A percentile compares a stretch with the other conserved stretches of the same genome.
Evolutionary conservation across 1,284 basidiomycete genomes (phyloP).

Genomic region (Malassezia restricta): DNA sequence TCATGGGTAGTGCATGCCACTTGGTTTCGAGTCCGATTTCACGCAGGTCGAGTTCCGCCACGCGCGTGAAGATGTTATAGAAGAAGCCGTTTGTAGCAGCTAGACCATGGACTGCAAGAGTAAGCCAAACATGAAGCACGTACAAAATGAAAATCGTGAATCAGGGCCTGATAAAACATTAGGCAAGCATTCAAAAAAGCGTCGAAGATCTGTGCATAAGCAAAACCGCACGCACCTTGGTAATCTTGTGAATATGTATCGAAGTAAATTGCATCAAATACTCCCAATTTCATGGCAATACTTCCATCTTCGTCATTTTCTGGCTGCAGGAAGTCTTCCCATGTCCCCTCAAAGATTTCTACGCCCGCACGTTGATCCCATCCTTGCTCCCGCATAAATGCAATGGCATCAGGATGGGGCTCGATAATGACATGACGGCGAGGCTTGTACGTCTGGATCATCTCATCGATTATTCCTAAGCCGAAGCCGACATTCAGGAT

Average conservation of each 20-base stretch:
- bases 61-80: conserved; percentile 79
- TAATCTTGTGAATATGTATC: conserved; percentile 91
- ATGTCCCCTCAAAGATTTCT: conserved; percentile 31
- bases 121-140: background rate
- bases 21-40: conserved; percentile 62
- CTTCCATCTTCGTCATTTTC: conserved; percentile 65
- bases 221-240: conserved; percentile 48
- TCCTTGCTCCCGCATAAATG: conserved; percentile 56
- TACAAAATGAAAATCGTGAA: conserved; percentile 64
- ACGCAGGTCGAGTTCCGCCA: conserved; percentile 72
- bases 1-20: conserved; percentile 58
- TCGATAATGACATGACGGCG: conserved; percentile 80
- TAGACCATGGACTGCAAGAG: conserved; percentile 62
- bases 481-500: conserved; percentile 89
- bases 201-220: conserved; percentile 53
- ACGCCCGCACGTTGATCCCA: conserved; percentile 31
- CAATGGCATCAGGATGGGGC: conserved; percentile 79
- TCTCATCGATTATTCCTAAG: conserved; percentile 76
- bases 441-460: conserved; percentile 64
- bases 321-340: conserved; percentile 61
- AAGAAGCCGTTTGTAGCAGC: conserved; percentile 70
- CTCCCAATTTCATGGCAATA: conserved; percentile 56
- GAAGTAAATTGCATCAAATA: conserved; percentile 81
- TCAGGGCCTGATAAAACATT: conserved; percentile 64
- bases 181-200: conserved; percentile 73